Base-by-base conservation (phyloP, 352 stramenopile genomes). In the Phytophthora sp. region DNA sequence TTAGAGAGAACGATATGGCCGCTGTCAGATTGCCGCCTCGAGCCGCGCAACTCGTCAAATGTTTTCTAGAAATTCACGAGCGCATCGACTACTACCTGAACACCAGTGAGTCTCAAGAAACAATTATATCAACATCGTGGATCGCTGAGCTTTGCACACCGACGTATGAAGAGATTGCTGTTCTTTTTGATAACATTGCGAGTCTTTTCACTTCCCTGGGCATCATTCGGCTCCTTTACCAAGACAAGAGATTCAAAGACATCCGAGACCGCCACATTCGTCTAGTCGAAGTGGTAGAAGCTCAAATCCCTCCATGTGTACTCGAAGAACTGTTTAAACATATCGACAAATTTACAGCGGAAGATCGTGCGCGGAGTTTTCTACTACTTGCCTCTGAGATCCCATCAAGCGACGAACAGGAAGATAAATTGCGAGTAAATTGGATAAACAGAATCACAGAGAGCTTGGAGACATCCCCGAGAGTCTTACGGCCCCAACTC, bases 321-420 rank as follows among this genome's bases (percentile, higher is more conserved):
- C 9, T 74, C 9, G 13, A 49, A 7, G 27, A 71, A 16, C 31
- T 79, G 13, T 51, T 76, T 27, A 26, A 63, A 6, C 26, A 69
- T 16, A 15, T 69, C 7, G 9, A 63, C 39, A 53, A 65, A 2
- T 23, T 76, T 3, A 36, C 71, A 27, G 45, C 35, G 6, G 63
- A 69, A 46, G 71, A 79, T 26, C 71, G 54, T 26, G 71, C 55
- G 1, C 36, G 26, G 12, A 74, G 71, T 36, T 74, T 69, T 41
- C 26, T 71, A 2, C 23, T 76, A 1, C 47, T 73, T 11, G 51
- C 61, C 11, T 69, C 61, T 13, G 58, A 71, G 2, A 24, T 56
- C 4, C 35, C 56, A 54, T 21, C 16, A 1, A 44, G 9, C 23
- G 38, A 39, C 13, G 13, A 33, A 23, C 12, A 52, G n/a, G n/a